phyloP scores from a whole-genome alignment of 257 asterid genomes.

The Oldenlandia corymbosa region DNA sequence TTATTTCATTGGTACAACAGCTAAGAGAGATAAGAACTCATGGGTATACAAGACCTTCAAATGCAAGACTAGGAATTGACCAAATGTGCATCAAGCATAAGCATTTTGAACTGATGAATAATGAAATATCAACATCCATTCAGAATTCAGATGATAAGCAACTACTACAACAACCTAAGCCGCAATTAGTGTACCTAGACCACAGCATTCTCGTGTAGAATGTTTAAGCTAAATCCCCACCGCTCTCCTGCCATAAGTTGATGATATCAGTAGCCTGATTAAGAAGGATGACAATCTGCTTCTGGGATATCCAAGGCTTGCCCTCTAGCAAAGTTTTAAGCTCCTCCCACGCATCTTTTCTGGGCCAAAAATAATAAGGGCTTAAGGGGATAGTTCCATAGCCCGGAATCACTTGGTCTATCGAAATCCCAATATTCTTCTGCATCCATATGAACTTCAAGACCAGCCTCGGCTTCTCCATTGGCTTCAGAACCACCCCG shows the following conservation, averaged over 20 bases:
- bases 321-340: conserved; percentile 33
- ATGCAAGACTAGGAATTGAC: background rate
- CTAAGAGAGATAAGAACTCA: background rate
- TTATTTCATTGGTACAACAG: background rate
- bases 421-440: conserved; percentile 38
- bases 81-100: background rate
- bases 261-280: conserved; percentile 46
- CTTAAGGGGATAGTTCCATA: conserved; percentile 42
- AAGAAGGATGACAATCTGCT: conserved; percentile 34
- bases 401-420: conserved; percentile 44
- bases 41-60: background rate
- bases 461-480: conserved; percentile 39
- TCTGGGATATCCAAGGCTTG: conserved; percentile 38
- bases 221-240: conserved; percentile 25
- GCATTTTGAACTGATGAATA: background rate
- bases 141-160: background rate
- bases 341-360: conserved; percentile 52
- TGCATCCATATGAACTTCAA: conserved; percentile 44
- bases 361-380: conserved; percentile 44
- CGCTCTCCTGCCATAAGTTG: conserved; percentile 43
- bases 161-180: background rate
- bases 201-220: background rate
- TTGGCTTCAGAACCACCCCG: conserved; percentile 38
- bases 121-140: background rate
- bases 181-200: background rate